Conservation (phyloP, 805 yeast genomes). For the Suhomyces sp. region DNA sequence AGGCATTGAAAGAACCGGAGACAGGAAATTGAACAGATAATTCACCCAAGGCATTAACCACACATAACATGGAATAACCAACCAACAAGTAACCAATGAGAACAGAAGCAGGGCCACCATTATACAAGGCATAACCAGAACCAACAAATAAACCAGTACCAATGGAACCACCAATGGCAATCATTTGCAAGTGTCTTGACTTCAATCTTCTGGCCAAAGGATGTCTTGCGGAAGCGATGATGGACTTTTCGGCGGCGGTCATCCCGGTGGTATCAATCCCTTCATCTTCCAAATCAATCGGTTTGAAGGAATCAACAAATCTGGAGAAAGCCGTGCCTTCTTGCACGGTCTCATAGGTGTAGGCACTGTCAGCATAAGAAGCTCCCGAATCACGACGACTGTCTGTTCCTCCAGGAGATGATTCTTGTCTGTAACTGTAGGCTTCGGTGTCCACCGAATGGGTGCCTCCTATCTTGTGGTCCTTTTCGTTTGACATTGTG, state of each 20-base stretch:
- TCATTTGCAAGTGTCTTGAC: slow-evolving; percentile 61
- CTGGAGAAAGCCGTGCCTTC: slow-evolving; percentile 18
- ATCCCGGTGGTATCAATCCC: slow-evolving; percentile 24
- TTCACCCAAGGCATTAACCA: slow-evolving; percentile 48
- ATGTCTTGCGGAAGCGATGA: slow-evolving; percentile 42
- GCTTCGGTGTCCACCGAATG: slow-evolving; percentile 11
- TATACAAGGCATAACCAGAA: slow-evolving; percentile 40
- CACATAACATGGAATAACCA: slow-evolving; percentile 22
- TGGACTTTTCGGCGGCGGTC: slow-evolving; percentile 40
- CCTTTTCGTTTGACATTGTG: slow-evolving; percentile 5
- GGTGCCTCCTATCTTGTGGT: slow-evolving; percentile 2
- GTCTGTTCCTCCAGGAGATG: slow-evolving; percentile 3
- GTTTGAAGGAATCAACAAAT: slow-evolving; percentile 38
- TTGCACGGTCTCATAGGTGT: slow-evolving; percentile 11
- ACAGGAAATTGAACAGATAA: slow-evolving; percentile 53
- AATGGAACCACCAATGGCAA: slow-evolving; percentile 81
- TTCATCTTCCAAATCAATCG: slow-evolving; percentile 35
- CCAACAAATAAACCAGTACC: slow-evolving; percentile 70
- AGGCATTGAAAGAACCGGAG: slow-evolving; percentile 52
- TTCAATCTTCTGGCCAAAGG: slow-evolving; percentile 41
- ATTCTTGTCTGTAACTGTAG: slow-evolving; percentile 12
- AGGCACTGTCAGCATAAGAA: slow-evolving; percentile 8
- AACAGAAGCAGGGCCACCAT: slow-evolving; percentile 33
- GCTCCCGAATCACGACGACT: slow-evolving; percentile 4
- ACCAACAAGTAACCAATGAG: slow-evolving; percentile 27